Conservation (phyloP, 495 filamentous ascomycete genomes). For the Lasiosphaeris hirsuta region DNA sequence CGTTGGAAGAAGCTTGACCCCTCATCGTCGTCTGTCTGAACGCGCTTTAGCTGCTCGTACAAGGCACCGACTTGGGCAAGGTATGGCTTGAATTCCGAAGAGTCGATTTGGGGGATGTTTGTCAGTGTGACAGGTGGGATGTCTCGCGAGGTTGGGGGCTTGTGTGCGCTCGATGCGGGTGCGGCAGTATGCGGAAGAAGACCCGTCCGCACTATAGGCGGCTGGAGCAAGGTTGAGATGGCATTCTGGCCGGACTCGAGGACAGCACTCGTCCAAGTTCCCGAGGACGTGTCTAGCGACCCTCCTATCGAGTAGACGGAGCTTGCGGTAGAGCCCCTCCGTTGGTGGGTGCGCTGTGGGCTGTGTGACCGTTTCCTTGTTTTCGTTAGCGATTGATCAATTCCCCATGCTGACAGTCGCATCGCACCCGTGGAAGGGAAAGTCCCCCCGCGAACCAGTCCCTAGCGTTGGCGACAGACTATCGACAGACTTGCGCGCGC, state of each 20-base stretch:
- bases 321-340: constrained; percentile 82
- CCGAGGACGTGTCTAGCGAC: constrained; percentile 61
- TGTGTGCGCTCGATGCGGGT: constrained; percentile 64
- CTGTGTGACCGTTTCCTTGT: constrained; percentile 26
- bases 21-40: constrained; percentile 65
- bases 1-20: constrained; percentile 43
- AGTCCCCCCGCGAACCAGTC: constrained; percentile 51
- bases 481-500: constrained; percentile 67
- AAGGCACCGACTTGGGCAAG: constrained; percentile 74
- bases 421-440: constrained; percentile 52
- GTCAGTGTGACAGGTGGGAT: constrained; percentile 93
- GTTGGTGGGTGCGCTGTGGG: constrained; percentile 27
- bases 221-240: constrained; percentile 89
- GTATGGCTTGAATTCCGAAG: constrained; percentile 77
- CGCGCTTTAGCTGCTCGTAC: constrained; percentile 77
- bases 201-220: constrained; percentile 85
- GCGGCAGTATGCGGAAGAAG: constrained; percentile 70
- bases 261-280: constrained; percentile 56
- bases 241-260: constrained; percentile 82
- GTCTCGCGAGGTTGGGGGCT: constrained; percentile 82
- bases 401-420: constrained; percentile 8
- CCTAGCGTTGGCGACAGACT: constrained; percentile 57
- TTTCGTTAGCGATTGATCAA: constrained; percentile 26
- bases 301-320: constrained; percentile 79
- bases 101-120: constrained; percentile 80